phyloP scores from a whole-genome alignment of 805 yeast genomes.

The Barnettozyma californica region DNA sequence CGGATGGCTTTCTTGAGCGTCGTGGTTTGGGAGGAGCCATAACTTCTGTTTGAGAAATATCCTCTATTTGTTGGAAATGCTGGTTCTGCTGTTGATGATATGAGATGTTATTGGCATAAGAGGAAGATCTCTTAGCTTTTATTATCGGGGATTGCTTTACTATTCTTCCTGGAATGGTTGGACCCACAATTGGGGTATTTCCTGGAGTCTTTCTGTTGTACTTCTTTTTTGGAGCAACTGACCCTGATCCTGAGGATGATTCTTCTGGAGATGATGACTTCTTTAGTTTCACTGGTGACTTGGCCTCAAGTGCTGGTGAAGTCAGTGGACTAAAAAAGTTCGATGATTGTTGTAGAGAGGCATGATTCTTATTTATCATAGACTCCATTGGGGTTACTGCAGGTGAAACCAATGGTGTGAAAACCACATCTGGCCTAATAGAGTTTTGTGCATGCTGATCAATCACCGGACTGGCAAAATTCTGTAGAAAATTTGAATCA shows the following conservation, averaged over 20 bases:
- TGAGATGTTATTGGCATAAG: conserved; percentile 14
- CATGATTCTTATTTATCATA: conserved; percentile 11
- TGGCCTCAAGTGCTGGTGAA: conserved; percentile 60
- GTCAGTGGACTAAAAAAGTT: conserved; percentile 46
- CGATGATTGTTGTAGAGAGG: conserved; percentile 8
- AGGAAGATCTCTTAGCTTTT: conserved; percentile 26
- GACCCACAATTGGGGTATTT: conserved; percentile 33
- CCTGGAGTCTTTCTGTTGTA: conserved; percentile 36
- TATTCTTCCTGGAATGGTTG: conserved; percentile 28
- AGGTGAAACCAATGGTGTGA: conserved; percentile 76
- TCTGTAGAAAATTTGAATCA: conserved; percentile 10
- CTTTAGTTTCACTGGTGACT: conserved; percentile 22
- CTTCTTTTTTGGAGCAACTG: conserved; percentile 17
- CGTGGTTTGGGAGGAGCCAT: conserved; percentile 24
- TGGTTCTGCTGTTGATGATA: conserved; percentile 16
- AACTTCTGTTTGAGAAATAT: neutral
- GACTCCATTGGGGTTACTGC: conserved; percentile 59
- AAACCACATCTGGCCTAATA: conserved; percentile 53
- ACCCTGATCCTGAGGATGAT: conserved; percentile 6
- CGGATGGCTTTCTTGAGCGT: conserved; percentile 18
- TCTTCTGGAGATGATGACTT: conserved; percentile 23
- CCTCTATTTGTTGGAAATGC: conserved; percentile 2
- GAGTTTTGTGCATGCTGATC: conserved; percentile 12
- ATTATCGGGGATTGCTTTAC: conserved; percentile 36
- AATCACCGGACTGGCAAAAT: conserved; percentile 17